Evolutionary conservation across 148 eudicot species (phyloP).

Genomic region (Camellia lanceoleosa): DNA sequence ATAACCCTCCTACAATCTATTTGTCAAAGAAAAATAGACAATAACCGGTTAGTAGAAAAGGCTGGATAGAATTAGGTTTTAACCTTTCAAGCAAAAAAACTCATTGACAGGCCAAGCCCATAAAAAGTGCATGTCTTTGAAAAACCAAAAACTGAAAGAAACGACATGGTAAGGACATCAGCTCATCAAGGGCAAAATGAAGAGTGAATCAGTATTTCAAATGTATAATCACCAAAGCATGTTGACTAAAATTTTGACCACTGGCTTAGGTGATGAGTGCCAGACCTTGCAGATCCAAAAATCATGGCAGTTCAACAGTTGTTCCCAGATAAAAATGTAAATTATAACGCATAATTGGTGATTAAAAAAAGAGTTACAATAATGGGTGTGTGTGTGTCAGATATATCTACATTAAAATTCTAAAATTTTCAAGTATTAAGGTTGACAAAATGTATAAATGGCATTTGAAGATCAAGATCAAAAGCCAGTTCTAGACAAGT

Average conservation of each 20-base stretch:
- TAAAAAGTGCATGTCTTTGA: too few relatives aligned
- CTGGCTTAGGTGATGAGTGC: neutral
- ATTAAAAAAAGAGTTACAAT: too few relatives aligned
- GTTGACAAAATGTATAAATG: neutral
- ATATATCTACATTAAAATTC: neutral
- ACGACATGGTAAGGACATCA: neutral
- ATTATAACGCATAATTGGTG: too few relatives aligned
- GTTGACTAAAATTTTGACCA: neutral
- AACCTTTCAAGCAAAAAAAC: neutral
- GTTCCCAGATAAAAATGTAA: too few relatives aligned
- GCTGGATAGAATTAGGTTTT: too few relatives aligned
- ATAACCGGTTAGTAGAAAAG: slow-evolving; percentile 12
- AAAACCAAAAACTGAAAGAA: too few relatives aligned
- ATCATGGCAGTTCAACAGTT: too few relatives aligned
- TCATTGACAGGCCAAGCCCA: too few relatives aligned
- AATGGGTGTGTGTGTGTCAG: too few relatives aligned
- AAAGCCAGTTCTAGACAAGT: neutral
- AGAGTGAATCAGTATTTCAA: neutral
- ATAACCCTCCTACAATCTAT: slow-evolving; percentile 93
- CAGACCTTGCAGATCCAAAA: too few relatives aligned
- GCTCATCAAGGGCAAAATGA: neutral
- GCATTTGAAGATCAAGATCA: neutral
- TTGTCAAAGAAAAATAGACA: slow-evolving; percentile 19
- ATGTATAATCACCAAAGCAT: neutral
- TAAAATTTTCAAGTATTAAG: neutral